These are phyloP conservation scores for Mucor velutinosus DNA, from an alignment of 371 early-diverging fungal genomes.

Conservation along the genomic window DNA sequence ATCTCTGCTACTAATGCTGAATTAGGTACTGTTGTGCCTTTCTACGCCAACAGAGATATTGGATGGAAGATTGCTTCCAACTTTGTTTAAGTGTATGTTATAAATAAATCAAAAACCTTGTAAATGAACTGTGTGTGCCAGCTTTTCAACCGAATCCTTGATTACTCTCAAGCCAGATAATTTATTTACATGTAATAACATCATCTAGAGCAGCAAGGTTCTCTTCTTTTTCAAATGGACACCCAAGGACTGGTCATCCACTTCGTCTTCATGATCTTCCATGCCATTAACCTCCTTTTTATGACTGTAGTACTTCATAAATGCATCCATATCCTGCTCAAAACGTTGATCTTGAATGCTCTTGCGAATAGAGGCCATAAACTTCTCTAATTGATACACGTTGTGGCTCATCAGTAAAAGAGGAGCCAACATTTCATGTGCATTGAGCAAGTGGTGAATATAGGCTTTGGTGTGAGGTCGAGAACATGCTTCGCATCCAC, in stretches of 20 bases:
- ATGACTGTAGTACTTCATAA: slow-evolving; percentile 49
- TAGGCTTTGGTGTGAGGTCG: slow-evolving; percentile 73
- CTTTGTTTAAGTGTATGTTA: slow-evolving; percentile 29
- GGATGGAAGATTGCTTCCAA: slow-evolving; percentile 68
- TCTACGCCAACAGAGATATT: slow-evolving; percentile 76
- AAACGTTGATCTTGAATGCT: slow-evolving; percentile 62
- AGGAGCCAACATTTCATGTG: slow-evolving; percentile 81
- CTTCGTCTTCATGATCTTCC: slow-evolving; percentile 40
- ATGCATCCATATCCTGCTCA: slow-evolving; percentile 42
- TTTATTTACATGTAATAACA: slow-evolving; percentile 12
- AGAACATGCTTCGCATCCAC: slow-evolving; percentile 70
- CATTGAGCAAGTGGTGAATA: slow-evolving; percentile 73
- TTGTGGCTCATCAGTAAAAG: slow-evolving; percentile 81
- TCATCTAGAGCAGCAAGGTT: slow-evolving; percentile 30
- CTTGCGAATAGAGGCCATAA: slow-evolving; percentile 63
- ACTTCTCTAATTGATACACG: slow-evolving; percentile 61
- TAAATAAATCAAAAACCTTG: neutral
- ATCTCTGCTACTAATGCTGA: slow-evolving; percentile 54
- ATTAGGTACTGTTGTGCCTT: slow-evolving; percentile 82
- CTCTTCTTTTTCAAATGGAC: slow-evolving; percentile 47
- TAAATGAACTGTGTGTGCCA: neutral
- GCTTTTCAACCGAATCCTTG: neutral
- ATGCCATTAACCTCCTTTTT: slow-evolving; percentile 32
- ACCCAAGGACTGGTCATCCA: slow-evolving; percentile 44
- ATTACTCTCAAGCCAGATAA: neutral